Evolutionary conservation across 129 eudicot species (phyloP), one percentile per base, ranked within the genome.

Genomic region (Rutidosis leptorrhynchoides): DNA sequence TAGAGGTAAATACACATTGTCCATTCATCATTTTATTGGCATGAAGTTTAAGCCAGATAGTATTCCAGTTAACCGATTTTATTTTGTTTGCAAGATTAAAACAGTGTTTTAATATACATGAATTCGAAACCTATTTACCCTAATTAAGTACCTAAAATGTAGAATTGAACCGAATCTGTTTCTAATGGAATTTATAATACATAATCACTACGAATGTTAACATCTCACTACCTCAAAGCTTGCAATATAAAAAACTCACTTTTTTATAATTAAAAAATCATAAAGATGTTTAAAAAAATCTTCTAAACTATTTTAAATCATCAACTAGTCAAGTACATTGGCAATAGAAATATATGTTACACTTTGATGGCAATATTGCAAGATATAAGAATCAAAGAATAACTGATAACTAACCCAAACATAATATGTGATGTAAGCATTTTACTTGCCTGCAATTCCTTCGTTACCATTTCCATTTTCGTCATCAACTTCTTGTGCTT

Each of bases 361-460:
- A 62, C 52, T 63, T 63, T 72, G 71, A 26, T 14, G 62, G 35
- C 71, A 51, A 64, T 63, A 40, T 51, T 11, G 40, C 57, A 52
- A 53, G 65, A 73, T 40, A 30, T 25, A 54, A 73, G 45, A 73
- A 64, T 73, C 58, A 73, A 73, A 73, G 71, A 73, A 73, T 73
- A 56, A 54, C 69, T 64, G 58, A 65, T 65, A 72, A 73, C 64
- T 52, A 30, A 71, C 67, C 65, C 29, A 57, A 46, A 48, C 19
- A 58, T 56, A 56, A 58, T 26, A 40, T 29, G 43, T 58, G 29
- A 12, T 58, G 58, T 27, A 40, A 58, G 9, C 58, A 43, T 3
- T 7, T 26, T 43, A 57, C n/a, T 42, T 51, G 16, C 45, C 54
- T 43, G 58, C 29, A 15, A 53, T 20, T 73, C 72, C 55, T 64